phyloP scores from a whole-genome alignment of 495 filamentous ascomycete genomes.

The Penicillium macrosclerotiorum region DNA sequence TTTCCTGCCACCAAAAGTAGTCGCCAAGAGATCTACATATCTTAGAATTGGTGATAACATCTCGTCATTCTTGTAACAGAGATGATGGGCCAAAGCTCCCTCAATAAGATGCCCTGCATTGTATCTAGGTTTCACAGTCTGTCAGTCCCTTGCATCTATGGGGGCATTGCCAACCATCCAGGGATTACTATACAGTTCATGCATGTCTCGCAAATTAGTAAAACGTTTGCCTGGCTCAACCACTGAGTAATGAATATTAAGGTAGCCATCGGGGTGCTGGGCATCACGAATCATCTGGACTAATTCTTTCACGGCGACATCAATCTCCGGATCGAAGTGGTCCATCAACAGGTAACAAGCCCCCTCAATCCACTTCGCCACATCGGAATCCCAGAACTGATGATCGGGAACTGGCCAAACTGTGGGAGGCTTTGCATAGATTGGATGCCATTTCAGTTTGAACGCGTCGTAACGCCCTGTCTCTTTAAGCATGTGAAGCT shows the following conservation, averaged over 20 bases:
- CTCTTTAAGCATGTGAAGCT: conserved; percentile 50
- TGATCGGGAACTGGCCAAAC: conserved; percentile 53
- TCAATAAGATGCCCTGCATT: conserved; percentile 62
- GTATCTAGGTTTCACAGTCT: conserved; percentile 34
- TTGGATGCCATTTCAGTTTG: conserved; percentile 49
- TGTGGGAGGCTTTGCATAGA: conserved; percentile 44
- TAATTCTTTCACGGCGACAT: conserved; percentile 51
- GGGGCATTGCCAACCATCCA: too few relatives aligned
- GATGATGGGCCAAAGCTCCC: conserved; percentile 53
- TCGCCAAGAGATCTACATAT: conserved; percentile 52
- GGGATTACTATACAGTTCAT: conserved; percentile 61
- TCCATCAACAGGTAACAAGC: conserved; percentile 55
- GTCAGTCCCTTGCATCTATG: too few relatives aligned
- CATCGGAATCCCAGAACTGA: conserved; percentile 60
- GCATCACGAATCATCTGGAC: conserved; percentile 53
- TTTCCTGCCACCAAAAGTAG: conserved; percentile 47
- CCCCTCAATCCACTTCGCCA: conserved; percentile 61
- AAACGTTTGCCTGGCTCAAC: conserved; percentile 51
- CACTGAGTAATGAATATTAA: conserved; percentile 59
- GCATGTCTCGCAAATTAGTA: conserved; percentile 58
- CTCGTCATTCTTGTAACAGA: conserved; percentile 47
- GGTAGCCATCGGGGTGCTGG: conserved; percentile 56
- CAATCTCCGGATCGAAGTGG: conserved; percentile 43
- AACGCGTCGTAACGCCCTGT: conserved; percentile 58
- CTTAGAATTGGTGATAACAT: conserved; percentile 51